Evolutionary conservation across 1,284 basidiomycete genomes (phyloP), one percentile per base, ranked within the genome.

Genomic region (Salmacisia buchloeana): DNA sequence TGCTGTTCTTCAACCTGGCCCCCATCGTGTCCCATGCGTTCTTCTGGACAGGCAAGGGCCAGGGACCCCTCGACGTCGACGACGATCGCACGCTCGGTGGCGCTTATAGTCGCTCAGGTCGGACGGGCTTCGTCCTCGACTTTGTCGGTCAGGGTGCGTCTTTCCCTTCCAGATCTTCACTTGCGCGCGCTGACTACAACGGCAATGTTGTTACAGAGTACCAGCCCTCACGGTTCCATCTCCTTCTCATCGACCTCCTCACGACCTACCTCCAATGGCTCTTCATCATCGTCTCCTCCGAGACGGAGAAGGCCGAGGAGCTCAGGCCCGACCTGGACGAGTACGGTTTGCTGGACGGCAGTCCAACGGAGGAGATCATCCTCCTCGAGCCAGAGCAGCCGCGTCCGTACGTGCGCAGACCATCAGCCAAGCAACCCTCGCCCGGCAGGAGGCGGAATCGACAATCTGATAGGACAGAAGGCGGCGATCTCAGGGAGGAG

Each of bases 131-230:
- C 39, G 21, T 76, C 10, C 63, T 76, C 45, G 74, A 76, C 58
- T 76, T 74, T 63, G 59, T 76, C 21, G 72, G 70, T 4, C 74
- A 74, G 39, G 57, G 58, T 61, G 33, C 29, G 66, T 61, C 41
- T 12, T 34, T 15, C 34, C 12, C 49, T 43, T 1, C 3, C 1
- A 43, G 18, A n/a, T n/a, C 5, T 2, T 27, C 9, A 10, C 10
- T 35, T 39, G 7, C 41, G 41, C 38, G 49, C 33, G n/a, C 52
- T 45, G 18, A 3, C 23, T 27, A 18, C 29, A 10, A 13, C 13
- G 9, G 25, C 7, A 33, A 21, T 23, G 18, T 23, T 23, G 56
- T 23, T 36, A 2, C 60, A 64, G 67, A 66, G 7, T 56, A 66
- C 41, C 31, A 62, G 3, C 67, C 66, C 3, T 61, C 63, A 18